Evolutionary conservation across 768 basidiomycete genomes (phyloP).

Genomic region (Tylopilus vinaceipallidus): DNA sequence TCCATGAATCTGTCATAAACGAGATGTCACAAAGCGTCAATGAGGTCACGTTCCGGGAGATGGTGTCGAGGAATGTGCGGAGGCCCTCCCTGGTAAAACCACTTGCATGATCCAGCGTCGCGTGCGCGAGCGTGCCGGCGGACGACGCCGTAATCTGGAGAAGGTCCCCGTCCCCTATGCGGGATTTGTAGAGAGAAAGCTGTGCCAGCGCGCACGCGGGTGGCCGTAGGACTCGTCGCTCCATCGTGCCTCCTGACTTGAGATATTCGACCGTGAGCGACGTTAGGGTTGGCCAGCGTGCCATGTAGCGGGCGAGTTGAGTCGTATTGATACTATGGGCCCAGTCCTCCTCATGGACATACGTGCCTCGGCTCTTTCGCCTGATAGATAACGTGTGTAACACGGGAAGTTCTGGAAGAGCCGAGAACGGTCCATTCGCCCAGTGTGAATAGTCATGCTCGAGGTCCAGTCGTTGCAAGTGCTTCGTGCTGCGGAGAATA

Average conservation of each 20-base stretch:
- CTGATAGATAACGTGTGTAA: neutral
- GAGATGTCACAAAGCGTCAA: neutral
- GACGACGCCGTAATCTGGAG: conserved; percentile 1
- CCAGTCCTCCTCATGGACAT: too few species aligned
- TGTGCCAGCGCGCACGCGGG: neutral
- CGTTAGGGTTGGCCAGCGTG: too few species aligned
- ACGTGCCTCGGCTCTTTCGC: neutral
- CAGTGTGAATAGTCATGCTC: neutral
- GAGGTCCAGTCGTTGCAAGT: neutral
- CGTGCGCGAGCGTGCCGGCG: neutral
- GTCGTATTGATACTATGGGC: neutral
- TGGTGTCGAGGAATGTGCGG: neutral
- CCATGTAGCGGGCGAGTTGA: too few species aligned
- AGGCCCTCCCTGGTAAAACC: neutral
- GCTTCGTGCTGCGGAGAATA: conserved; percentile 1
- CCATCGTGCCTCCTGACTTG: neutral
- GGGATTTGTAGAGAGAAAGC: neutral
- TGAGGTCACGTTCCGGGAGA: neutral
- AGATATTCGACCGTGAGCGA: neutral
- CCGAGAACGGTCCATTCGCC: neutral
- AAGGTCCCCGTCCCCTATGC: conserved; percentile 1
- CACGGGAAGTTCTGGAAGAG: neutral
- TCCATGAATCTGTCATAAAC: too few species aligned
- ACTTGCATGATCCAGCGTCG: neutral
- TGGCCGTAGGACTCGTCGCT: neutral